phyloP scores from a whole-genome alignment of 2,329 filamentous ascomycete species.

The Cordyceps cicadae region DNA sequence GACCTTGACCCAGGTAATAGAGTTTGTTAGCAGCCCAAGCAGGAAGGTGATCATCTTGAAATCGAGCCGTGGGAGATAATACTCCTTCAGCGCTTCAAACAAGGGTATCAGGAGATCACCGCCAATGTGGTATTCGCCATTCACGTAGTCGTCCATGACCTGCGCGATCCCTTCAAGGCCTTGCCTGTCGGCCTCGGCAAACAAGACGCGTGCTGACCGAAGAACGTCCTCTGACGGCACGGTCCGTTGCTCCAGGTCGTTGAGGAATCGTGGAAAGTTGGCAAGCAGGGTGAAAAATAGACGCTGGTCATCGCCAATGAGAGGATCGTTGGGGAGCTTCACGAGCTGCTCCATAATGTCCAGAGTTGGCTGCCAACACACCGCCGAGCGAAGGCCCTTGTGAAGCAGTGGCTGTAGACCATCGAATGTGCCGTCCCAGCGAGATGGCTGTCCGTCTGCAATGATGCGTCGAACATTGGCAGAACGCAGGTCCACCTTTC shows the following conservation, averaged over 20 bases:
- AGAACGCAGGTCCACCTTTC: slow-evolving; percentile 73
- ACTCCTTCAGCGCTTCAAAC: slow-evolving; percentile 63
- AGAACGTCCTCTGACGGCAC: slow-evolving; percentile 47
- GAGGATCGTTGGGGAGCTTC: slow-evolving; percentile 64
- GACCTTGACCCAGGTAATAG: slow-evolving; percentile 78
- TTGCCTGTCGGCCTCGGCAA: slow-evolving; percentile 64
- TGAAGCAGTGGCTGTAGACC: slow-evolving; percentile 80
- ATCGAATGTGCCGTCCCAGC: slow-evolving; percentile 85
- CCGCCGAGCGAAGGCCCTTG: slow-evolving; percentile 82
- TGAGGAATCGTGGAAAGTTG: slow-evolving; percentile 81
- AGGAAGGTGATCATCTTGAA: slow-evolving; percentile 82
- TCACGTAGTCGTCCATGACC: slow-evolving; percentile 62
- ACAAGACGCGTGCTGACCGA: slow-evolving; percentile 60
- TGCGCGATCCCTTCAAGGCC: slow-evolving; percentile 58
- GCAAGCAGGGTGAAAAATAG: slow-evolving; percentile 81
- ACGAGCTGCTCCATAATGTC: slow-evolving; percentile 71
- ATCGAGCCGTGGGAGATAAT: slow-evolving; percentile 75
- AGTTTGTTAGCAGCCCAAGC: slow-evolving; percentile 85
- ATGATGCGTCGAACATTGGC: slow-evolving; percentile 61
- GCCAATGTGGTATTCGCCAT: slow-evolving; percentile 55
- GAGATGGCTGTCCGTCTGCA: slow-evolving; percentile 68
- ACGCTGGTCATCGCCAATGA: slow-evolving; percentile 75
- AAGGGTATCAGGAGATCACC: slow-evolving; percentile 71
- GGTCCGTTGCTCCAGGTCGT: slow-evolving; percentile 60
- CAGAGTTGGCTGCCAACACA: slow-evolving; percentile 71